A percentile compares a stretch with the other conserved stretches of the same genome.
These are phyloP conservation scores for Mercurialis annua DNA, from an alignment of 345 rosid genomes.

Conservation along the genomic window DNA sequence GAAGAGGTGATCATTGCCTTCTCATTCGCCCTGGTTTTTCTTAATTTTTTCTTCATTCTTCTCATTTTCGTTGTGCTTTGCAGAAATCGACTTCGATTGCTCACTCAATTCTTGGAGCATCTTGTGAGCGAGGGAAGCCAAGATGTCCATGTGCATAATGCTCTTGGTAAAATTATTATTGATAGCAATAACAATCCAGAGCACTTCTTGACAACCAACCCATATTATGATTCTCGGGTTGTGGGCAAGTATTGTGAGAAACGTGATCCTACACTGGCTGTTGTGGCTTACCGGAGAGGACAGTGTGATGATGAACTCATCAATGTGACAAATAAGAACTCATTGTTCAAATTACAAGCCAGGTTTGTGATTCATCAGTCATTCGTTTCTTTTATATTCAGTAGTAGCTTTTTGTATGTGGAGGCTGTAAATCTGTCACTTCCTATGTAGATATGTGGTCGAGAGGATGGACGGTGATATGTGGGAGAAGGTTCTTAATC, in stretches of 20 bases:
- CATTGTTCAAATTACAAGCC: conserved; percentile 94
- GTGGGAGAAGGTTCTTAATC: conserved; percentile 97
- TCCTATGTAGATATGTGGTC: conserved; percentile 75
- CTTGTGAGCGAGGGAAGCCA: conserved; percentile 99
- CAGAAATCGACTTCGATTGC: conserved; percentile 99
- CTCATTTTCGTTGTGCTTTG: conserved; percentile 30
- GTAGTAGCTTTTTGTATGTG: neutral
- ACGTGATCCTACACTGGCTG: conserved; percentile 99
- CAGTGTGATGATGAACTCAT: conserved; percentile 97
- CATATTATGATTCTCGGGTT: conserved; percentile 94
- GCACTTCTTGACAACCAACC: conserved; percentile 96
- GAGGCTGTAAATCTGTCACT: conserved; percentile 25
- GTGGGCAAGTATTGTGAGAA: conserved; percentile 99
- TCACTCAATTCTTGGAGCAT: conserved; percentile 99
- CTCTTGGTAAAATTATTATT: conserved; percentile 96
- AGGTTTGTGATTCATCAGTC: conserved; percentile 49
- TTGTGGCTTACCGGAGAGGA: conserved; percentile 95
- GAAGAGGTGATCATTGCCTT: conserved; percentile 49
- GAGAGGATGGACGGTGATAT: conserved; percentile 98
- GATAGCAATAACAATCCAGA: conserved; percentile 99
- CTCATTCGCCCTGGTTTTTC: neutral
- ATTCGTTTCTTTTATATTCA: neutral
- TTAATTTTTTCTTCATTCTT: neutral
- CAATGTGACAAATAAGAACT: conserved; percentile 93
- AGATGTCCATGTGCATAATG: conserved; percentile 98